Percentiles rank a stretch among this genome's conserved stretches.
Evolutionary conservation across 164 flowering plant species (phyloP).

Genomic region (Echeveria elegans): DNA sequence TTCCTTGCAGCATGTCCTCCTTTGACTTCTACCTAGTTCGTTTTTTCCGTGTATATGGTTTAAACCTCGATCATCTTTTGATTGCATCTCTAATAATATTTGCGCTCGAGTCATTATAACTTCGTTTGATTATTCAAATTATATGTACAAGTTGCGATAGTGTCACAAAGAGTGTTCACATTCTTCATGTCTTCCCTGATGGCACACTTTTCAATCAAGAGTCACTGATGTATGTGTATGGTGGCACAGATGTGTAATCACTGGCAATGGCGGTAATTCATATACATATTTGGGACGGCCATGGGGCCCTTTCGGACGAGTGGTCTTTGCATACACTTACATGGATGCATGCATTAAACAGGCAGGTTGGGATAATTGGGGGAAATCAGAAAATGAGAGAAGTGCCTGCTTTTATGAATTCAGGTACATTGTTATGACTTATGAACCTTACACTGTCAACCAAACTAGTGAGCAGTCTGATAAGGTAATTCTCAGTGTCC

Average conservation of each 20-base stretch:
- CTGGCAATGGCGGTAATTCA: constrained; percentile 69
- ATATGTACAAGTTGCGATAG: neutral
- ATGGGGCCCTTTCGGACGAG: constrained; percentile 97
- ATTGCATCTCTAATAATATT: no score
- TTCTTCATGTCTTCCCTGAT: neutral
- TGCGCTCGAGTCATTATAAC: no score
- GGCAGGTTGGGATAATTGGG: constrained; percentile 92
- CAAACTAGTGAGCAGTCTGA: no score
- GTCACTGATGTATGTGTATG: neutral
- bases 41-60: no score
- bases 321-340: constrained; percentile 72
- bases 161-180: neutral
- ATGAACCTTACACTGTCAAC: no score
- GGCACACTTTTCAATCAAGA: neutral
- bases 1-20: no score
- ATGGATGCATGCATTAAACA: constrained; percentile 76
- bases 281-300: constrained; percentile 83
- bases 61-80: no score
- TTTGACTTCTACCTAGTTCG: no score
- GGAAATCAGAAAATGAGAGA: constrained; percentile 77
- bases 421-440: constrained; percentile 51
- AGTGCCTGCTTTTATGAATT: constrained; percentile 95
- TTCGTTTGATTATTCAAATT: no score
- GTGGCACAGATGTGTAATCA: constrained; percentile 71
- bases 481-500: no score